Percentiles rank a stretch among this genome's conserved stretches.
Conservation (phyloP, 148 eudicot species). For the Vaccinium darrowii region DNA sequence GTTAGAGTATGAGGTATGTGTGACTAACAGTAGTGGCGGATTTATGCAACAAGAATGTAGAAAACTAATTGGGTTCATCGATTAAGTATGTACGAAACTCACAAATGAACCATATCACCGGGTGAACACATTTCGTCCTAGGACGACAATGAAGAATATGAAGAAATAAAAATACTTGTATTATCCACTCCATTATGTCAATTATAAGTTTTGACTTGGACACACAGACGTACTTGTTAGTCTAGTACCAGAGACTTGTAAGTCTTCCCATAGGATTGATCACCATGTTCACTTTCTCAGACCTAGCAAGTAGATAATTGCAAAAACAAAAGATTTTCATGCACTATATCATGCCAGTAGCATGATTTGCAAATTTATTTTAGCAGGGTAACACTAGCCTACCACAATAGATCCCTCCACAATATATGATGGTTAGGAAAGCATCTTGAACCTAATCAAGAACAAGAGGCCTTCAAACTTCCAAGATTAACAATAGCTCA, state of each 20-base stretch:
- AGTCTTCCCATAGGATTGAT: neutral
- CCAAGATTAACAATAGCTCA: neutral
- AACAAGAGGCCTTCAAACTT: neutral
- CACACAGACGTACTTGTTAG: neutral
- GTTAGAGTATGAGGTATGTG: neutral
- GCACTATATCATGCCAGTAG: neutral
- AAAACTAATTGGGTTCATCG: neutral
- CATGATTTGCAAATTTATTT: neutral
- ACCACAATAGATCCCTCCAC: neutral
- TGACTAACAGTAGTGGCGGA: neutral
- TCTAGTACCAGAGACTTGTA: neutral
- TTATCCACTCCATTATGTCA: neutral
- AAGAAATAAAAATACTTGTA: neutral
- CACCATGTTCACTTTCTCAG: neutral
- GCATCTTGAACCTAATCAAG: neutral
- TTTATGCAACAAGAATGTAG: neutral
- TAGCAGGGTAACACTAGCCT: neutral
- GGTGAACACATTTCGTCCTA: neutral
- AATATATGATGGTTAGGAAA: neutral
- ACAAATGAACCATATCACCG: neutral
- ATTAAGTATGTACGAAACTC: neutral
- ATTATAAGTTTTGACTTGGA: neutral
- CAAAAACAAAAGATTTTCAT: neutral
- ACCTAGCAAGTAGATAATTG: conserved; percentile 5
- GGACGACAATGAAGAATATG: neutral